These are phyloP conservation scores for Ophiostoma sp. DNA, from an alignment of 2,329 filamentous ascomycete species.

Conservation along the genomic window DNA sequence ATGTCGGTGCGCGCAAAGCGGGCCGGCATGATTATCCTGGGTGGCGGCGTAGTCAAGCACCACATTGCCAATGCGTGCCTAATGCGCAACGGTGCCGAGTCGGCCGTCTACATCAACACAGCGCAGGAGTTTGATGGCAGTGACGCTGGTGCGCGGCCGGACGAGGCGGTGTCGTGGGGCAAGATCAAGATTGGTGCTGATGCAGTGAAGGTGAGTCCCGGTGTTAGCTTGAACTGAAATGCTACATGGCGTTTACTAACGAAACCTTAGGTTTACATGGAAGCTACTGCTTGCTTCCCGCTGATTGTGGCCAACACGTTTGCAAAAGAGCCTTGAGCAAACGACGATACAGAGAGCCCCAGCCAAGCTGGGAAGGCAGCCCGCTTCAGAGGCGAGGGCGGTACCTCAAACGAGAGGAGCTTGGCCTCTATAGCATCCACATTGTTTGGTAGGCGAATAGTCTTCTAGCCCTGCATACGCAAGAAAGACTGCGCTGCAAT, in stretches of 20 bases:
- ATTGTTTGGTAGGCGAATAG: background rate
- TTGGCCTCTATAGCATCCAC: background rate
- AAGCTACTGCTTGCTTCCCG: constrained; percentile 65
- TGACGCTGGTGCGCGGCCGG: constrained; percentile 89
- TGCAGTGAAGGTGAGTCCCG: constrained; percentile 71
- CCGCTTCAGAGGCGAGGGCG: too few species aligned
- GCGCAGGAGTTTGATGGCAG: constrained; percentile 97
- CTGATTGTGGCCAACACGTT: constrained; percentile 68
- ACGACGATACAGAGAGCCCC: background rate
- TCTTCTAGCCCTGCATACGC: background rate
- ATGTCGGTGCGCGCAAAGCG: constrained; percentile 83
- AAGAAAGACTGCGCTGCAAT: background rate
- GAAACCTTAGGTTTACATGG: constrained; percentile 56
- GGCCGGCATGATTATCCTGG: constrained; percentile 92
- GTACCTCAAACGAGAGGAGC: background rate
- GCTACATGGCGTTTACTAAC: background rate
- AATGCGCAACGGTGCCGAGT: constrained; percentile 97
- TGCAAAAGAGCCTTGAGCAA: constrained; percentile 50
- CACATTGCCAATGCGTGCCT: constrained; percentile 97
- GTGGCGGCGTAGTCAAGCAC: constrained; percentile 94
- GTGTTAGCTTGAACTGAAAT: background rate
- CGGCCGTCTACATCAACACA: constrained; percentile 96
- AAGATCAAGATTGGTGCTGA: constrained; percentile 92
- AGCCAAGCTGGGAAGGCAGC: background rate
- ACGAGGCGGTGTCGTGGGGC: constrained; percentile 97